Evolutionary conservation across 2,329 filamentous ascomycete genomes (phyloP), one percentile per base, ranked within the genome.

Genomic region (Beauveria caledonica): DNA sequence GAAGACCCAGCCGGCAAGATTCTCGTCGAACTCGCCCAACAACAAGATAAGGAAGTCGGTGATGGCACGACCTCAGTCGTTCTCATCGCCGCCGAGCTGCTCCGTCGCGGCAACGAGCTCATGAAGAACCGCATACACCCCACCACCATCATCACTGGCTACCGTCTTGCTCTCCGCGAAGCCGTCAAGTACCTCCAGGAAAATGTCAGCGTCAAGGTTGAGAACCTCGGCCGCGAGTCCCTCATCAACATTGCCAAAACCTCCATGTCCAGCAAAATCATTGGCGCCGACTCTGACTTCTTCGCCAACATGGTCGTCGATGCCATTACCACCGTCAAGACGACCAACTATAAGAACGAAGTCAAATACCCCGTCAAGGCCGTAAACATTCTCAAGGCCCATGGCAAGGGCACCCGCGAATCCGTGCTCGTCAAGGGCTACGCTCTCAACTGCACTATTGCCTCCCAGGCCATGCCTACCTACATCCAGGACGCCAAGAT

Each of bases 91-190:
- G 90, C 94, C 63, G 94, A 99, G 80, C 87, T 99, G 66, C 81
- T 99, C 71, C 86, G 89, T 73, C 85, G 94, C 76, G 94, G 87
- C 64, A 99, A 99, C 80, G 94, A 99, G 79, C 84, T 99, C 66
- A 95, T 97, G 89, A 97, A 94, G 83, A 99, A 97, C 85, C 90
- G 92, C 74, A 99, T 99, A 84, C 94, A 99, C 79, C 95, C 94
- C 60, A 99, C 94, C 27, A 99, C 95, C 63, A 97, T 99, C 77
- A 99, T 99, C 73, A 97, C 92, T 64, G 94, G 94, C 70, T 99
- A 99, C 83, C 86, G 94, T 71, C 84, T 99, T 70, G 94, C 94
- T 63, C 83, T 99, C 67, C 85, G 94, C 70, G 94, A 99, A 80
- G 94, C 94, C 62, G 88, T 99, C 73, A 95, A 96, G 78, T 99